Evolutionary conservation across 805 yeast genomes (phyloP).

Genomic region (Saccharomycopsis amapae): DNA sequence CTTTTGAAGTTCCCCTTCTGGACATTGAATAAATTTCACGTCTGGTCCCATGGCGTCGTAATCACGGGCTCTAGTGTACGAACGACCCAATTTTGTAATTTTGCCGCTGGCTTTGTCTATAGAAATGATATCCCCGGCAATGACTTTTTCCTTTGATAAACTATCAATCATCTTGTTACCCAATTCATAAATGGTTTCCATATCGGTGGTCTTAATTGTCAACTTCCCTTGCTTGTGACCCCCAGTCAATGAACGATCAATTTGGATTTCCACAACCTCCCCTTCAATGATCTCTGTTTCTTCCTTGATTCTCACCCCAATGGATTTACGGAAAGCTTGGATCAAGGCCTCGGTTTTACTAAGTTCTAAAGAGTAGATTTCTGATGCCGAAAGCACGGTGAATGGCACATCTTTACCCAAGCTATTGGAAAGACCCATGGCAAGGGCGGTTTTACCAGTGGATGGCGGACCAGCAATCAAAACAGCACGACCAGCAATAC

Average conservation of each 20-base stretch:
- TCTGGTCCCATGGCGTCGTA: slow-evolving; percentile 99
- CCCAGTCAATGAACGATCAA: slow-evolving; percentile 88
- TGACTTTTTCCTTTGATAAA: slow-evolving; percentile 85
- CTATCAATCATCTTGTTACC: slow-evolving; percentile 94
- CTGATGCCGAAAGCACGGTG: slow-evolving; percentile 92
- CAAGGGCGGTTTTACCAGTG: slow-evolving; percentile 97
- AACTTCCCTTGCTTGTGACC: slow-evolving; percentile 98
- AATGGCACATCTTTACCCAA: slow-evolving; percentile 75
- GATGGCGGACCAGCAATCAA: slow-evolving; percentile 97
- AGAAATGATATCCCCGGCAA: slow-evolving; percentile 95
- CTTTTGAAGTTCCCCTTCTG: slow-evolving; percentile 97
- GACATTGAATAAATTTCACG: slow-evolving; percentile 94
- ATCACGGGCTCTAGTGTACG: slow-evolving; percentile 93
- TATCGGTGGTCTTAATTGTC: slow-evolving; percentile 94
- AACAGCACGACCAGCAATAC: slow-evolving; percentile 95
- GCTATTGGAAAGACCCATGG: slow-evolving; percentile 82
- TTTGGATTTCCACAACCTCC: slow-evolving; percentile 95
- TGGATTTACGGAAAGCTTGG: slow-evolving; percentile 92
- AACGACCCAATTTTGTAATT: slow-evolving; percentile 89
- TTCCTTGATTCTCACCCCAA: slow-evolving; percentile 92
- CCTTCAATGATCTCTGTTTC: slow-evolving; percentile 98
- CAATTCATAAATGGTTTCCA: slow-evolving; percentile 96
- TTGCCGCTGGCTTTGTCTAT: slow-evolving; percentile 95
- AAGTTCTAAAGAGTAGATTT: slow-evolving; percentile 83
- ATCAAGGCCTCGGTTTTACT: slow-evolving; percentile 94